Conservation (phyloP, 2,329 filamentous ascomycete species). For the Hypomyces perniciosus region DNA sequence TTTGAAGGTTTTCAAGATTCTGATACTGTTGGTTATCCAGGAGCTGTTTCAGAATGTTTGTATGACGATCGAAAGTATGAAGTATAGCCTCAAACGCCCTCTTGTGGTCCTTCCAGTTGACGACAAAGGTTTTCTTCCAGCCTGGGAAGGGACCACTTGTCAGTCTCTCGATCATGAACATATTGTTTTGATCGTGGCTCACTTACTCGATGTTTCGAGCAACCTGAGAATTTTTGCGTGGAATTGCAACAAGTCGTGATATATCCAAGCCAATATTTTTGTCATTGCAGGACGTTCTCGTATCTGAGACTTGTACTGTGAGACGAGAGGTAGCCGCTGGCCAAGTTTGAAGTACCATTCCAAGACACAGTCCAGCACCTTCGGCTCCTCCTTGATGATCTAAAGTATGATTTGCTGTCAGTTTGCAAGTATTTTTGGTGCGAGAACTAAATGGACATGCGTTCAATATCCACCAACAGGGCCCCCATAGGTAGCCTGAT, state of each 20-base stretch:
- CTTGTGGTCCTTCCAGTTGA: neutral
- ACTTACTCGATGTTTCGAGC: neutral
- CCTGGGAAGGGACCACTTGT: neutral
- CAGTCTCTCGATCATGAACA: neutral
- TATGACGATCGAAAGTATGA: neutral
- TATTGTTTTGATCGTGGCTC: neutral
- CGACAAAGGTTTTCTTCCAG: neutral
- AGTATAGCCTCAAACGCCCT: neutral
- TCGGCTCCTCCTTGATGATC: neutral
- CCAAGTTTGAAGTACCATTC: neutral
- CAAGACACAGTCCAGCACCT: neutral
- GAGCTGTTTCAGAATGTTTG: neutral
- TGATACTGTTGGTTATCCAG: neutral
- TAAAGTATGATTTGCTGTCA: neutral
- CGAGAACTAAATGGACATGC: neutral
- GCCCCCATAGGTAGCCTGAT: neutral
- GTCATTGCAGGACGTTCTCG: neutral
- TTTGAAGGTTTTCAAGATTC: no score
- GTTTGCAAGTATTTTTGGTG: neutral
- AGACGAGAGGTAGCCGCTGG: neutral
- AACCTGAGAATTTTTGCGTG: neutral
- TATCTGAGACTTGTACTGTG: neutral
- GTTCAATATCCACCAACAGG: neutral
- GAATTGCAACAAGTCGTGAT: neutral
- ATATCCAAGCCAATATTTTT: neutral